Evolutionary conservation across 2,329 filamentous ascomycete species (phyloP), one percentile per base, ranked within the genome.

Genomic region (Lanzia echinophila): DNA sequence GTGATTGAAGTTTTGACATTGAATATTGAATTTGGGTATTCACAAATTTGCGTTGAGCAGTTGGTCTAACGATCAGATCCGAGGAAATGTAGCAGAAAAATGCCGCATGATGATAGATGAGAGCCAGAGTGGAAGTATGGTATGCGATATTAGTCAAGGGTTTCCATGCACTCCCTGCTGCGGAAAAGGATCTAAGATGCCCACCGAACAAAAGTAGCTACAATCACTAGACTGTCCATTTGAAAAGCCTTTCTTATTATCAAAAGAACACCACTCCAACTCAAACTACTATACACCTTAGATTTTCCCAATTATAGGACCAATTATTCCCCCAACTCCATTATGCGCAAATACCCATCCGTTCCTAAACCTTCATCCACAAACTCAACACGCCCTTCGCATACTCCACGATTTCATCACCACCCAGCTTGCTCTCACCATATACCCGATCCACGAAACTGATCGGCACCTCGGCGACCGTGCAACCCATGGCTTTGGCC

Each of bases 401-500:
- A 71, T 97, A 99, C 73, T 96, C 89, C 53, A 95, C 88, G 73
- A 99, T 96, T 79, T 99, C 94, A 67, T 91, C 87, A 1, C 89
- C 90, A 22, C 92, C 91, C 50, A 99, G 78, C 79, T 97, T 99
- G 69, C 86, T 90, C 75, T 96, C 92, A 32, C 94, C 94, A 69
- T 96, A 99, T 45, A 99, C 72, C 54, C 94, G 83, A 71, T 99
- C 95, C 39, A 97, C 94, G 70, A 99, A 99, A 22, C 83, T 88
- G 63, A 99, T 99, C 12, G 94, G 94, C 57, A 96, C 92, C 78
- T 99, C 94, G 15, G 88, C 89, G 32, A 99, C 92, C 36, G 85
- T 88, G 75, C 83, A 95, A 1, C 94, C 92, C 88, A 96, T 91
- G 15, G 87, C 88, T 82, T 96, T 96, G 33, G 94, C 94, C 58